Evolutionary conservation across 768 basidiomycete species (phyloP).

Genomic region (Pisolithus marmoratus): DNA sequence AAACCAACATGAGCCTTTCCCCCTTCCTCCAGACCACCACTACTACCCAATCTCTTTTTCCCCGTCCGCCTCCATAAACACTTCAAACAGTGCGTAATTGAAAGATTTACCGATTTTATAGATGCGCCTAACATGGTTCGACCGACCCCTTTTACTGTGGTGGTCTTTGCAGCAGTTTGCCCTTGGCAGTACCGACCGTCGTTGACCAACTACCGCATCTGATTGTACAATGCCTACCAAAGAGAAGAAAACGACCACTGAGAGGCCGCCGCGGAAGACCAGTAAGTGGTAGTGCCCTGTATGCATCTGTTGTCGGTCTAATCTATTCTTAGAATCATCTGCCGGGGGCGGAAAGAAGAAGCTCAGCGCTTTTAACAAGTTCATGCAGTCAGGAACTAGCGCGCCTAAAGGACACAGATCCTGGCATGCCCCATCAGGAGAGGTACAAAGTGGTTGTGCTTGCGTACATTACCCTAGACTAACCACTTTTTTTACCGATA

Average conservation of each 20-base stretch:
- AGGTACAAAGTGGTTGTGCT: constrained; percentile 40
- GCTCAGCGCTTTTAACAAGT: constrained; percentile 73
- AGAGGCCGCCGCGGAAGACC: constrained; percentile 48
- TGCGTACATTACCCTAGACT: background rate
- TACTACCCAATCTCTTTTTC: constrained; percentile 13
- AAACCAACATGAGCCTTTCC: constrained; percentile 45
- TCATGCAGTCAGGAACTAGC: constrained; percentile 77
- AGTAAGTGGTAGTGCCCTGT: constrained; percentile 33
- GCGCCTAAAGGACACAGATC: constrained; percentile 70
- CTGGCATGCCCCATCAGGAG: constrained; percentile 67
- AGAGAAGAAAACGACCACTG: constrained; percentile 34
- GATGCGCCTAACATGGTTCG: constrained; percentile 3
- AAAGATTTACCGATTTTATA: background rate
- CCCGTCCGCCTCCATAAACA: constrained; percentile 5
- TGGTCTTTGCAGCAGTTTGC: constrained; percentile 19
- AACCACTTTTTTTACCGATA: constrained; percentile 20
- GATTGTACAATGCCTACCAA: constrained; percentile 34
- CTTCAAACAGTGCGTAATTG: constrained; percentile 8
- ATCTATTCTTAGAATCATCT: constrained; percentile 41
- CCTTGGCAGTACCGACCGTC: constrained; percentile 9
- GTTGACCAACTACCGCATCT: constrained; percentile 4
- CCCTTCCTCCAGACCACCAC: constrained; percentile 37
- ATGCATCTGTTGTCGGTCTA: constrained; percentile 14
- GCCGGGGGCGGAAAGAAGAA: constrained; percentile 50
- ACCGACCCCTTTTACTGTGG: constrained; percentile 27